Conservation (phyloP, 176 grass and related monocot species). For the Elaeis guineensis region DNA sequence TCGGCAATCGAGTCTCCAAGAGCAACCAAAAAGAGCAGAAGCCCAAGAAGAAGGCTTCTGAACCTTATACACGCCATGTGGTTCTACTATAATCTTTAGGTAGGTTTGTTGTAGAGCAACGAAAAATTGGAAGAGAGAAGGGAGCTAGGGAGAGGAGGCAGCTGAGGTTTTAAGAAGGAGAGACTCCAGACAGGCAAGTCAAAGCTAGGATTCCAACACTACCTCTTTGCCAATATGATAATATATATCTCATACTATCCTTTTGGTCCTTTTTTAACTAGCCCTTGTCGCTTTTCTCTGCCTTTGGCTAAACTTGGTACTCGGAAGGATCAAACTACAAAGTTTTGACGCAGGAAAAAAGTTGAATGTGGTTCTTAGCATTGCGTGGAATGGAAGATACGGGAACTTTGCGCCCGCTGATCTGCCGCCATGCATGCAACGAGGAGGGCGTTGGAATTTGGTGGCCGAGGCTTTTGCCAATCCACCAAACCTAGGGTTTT, state of each 20-base stretch:
- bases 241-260: not conserved
- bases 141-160: too few relatives aligned
- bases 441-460: constrained; percentile 9
- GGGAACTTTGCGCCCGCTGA: not conserved
- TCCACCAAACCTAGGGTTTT: constrained; percentile 6
- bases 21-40: constrained; percentile 1
- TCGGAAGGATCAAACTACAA: constrained; percentile 5
- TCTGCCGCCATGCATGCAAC: constrained; percentile 24
- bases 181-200: not conserved
- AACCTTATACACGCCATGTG: not conserved
- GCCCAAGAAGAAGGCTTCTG: constrained; percentile 5
- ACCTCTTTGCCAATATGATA: too few relatives aligned
- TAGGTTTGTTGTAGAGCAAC: too few relatives aligned
- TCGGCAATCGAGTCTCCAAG: not conserved
- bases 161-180: not conserved
- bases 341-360: not conserved
- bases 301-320: not conserved
- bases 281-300: not conserved
- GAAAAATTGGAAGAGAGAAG: not conserved
- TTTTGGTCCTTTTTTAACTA: not conserved
- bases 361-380: not conserved
- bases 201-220: constrained; percentile 10
- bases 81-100: not conserved
- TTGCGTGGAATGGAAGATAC: constrained; percentile 25
- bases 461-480: constrained; percentile 9